phyloP scores from a whole-genome alignment of 331 rosid species.

The Rhamnella rubrinervis region DNA sequence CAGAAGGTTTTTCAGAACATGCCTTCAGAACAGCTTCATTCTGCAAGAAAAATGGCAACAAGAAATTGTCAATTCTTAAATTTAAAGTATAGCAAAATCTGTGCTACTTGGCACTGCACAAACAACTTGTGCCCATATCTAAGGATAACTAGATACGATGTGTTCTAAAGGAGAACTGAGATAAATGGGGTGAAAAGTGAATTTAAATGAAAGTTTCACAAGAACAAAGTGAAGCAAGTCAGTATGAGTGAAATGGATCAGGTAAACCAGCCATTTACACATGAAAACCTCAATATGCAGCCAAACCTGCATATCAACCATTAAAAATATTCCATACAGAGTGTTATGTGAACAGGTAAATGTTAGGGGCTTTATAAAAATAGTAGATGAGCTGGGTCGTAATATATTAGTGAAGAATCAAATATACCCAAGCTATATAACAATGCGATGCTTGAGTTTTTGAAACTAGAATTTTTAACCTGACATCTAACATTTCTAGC shows the following conservation, averaged over 20 bases:
- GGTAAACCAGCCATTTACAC: background rate
- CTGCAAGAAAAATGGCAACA: slow-evolving; percentile 31
- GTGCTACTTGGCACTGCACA: too few relatives aligned
- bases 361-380: background rate
- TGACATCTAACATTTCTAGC: too few relatives aligned
- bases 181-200: background rate
- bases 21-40: slow-evolving; percentile 89
- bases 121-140: too few relatives aligned
- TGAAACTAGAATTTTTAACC: background rate
- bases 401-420: background rate
- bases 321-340: background rate
- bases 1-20: slow-evolving; percentile 61
- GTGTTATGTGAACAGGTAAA: background rate
- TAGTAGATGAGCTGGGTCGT: background rate
- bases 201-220: slow-evolving; percentile 2
- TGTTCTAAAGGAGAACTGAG: too few relatives aligned
- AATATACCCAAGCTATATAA: background rate
- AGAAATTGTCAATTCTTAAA: background rate
- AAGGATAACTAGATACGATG: too few relatives aligned
- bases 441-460: background rate
- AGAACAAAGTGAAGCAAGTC: background rate
- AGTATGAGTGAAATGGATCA: background rate
- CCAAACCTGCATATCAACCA: background rate
- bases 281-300: background rate
- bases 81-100: background rate